Conservation (phyloP, 2,329 filamentous ascomycete genomes). For the Myriosclerotinia curreyana region DNA sequence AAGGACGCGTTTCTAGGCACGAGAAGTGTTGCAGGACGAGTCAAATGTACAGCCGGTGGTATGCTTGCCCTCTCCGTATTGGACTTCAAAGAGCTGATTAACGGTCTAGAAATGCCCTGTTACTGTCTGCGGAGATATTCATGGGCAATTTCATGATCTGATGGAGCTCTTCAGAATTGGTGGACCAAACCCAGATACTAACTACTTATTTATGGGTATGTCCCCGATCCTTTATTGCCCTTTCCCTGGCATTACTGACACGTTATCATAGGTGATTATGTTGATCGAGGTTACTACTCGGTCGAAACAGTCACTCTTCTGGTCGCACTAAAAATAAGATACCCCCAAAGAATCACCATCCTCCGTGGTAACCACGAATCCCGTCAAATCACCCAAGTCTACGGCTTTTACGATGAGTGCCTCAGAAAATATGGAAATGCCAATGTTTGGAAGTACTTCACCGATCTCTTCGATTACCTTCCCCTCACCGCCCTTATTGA, state of each 20-base stretch:
- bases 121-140: constrained; percentile 97
- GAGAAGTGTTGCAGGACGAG: constrained; percentile 95
- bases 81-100: constrained; percentile 38
- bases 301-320: constrained; percentile 97
- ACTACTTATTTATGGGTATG: constrained; percentile 98
- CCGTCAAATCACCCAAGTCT: constrained; percentile 97
- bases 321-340: constrained; percentile 95
- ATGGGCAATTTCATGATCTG: constrained; percentile 97
- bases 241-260: constrained; percentile 26
- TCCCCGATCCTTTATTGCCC: constrained; percentile 12
- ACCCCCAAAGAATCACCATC: constrained; percentile 96
- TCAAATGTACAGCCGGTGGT: constrained; percentile 99
- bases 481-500: constrained; percentile 96
- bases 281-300: constrained; percentile 98
- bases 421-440: constrained; percentile 98
- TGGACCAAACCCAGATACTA: constrained; percentile 95
- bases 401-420: constrained; percentile 99
- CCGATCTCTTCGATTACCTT: constrained; percentile 97
- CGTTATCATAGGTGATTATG: constrained; percentile 74
- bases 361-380: constrained; percentile 99
- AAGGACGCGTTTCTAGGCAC: constrained; percentile 57
- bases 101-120: constrained; percentile 84
- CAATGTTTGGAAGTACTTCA: constrained; percentile 99
- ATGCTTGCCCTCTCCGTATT: constrained; percentile 43
- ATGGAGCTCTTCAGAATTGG: constrained; percentile 99